These are phyloP conservation scores for Hericium alpestre DNA, from an alignment of 768 basidiomycete species.

Conservation along the genomic window DNA sequence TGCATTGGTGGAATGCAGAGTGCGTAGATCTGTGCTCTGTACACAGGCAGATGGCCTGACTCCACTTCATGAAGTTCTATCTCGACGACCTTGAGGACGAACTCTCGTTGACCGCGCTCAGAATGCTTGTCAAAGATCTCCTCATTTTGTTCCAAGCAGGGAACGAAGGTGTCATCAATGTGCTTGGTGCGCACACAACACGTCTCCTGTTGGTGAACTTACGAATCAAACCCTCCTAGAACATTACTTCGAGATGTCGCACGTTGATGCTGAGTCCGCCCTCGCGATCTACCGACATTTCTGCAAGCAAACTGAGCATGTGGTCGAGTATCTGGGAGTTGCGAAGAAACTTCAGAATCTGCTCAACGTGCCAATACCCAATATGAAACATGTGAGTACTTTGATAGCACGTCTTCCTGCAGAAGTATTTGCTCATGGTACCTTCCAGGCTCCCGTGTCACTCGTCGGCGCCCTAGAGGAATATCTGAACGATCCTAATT, in stretches of 20 bases:
- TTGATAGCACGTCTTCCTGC: slow-evolving; percentile 2
- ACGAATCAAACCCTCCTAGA: slow-evolving; percentile 34
- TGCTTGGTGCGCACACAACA: slow-evolving; percentile 46
- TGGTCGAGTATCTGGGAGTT: slow-evolving; percentile 86
- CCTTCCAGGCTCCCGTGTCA: slow-evolving; percentile 75
- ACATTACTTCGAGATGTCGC: slow-evolving; percentile 98
- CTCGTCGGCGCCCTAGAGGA: slow-evolving; percentile 91
- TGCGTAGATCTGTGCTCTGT: slow-evolving; percentile 29
- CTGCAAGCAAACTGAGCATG: slow-evolving; percentile 85
- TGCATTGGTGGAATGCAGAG: slow-evolving; percentile 76
- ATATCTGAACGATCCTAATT: slow-evolving; percentile 92
- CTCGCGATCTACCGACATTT: slow-evolving; percentile 86
- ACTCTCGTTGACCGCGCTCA: slow-evolving; percentile 74
- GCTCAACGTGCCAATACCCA: slow-evolving; percentile 88
- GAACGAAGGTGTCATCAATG: slow-evolving; percentile 87
- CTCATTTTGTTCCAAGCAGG: slow-evolving; percentile 92
- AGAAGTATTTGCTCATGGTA: neutral
- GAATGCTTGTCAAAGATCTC: slow-evolving; percentile 93
- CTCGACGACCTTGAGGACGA: slow-evolving; percentile 89
- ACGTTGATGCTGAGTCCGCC: slow-evolving; percentile 79
- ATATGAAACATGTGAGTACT: slow-evolving; percentile 69
- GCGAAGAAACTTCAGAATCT: slow-evolving; percentile 90
- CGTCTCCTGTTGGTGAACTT: slow-evolving; percentile 21
- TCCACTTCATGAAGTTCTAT: slow-evolving; percentile 57
- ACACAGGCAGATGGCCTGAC: no score